These are phyloP conservation scores for Botrytis fragariae DNA, from an alignment of 2,329 filamentous ascomycete genomes.

Conservation along the genomic window DNA sequence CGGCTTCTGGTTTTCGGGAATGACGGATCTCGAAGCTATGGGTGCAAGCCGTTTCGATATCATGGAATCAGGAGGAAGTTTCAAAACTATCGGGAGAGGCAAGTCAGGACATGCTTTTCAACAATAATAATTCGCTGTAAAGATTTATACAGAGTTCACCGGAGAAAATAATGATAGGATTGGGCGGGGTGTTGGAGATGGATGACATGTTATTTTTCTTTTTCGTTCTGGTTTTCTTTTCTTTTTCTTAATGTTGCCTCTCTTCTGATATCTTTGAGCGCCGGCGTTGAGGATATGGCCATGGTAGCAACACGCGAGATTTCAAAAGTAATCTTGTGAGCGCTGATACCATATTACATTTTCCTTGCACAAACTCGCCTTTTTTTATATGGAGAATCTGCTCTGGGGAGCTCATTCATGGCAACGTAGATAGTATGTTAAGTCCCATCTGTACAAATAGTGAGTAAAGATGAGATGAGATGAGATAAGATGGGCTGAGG, in stretches of 20 bases:
- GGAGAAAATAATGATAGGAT: not conserved
- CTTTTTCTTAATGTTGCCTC: slow-evolving; percentile 21
- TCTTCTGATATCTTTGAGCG: slow-evolving; percentile 29
- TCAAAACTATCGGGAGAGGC: slow-evolving; percentile 38
- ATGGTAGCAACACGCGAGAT: slow-evolving; percentile 11
- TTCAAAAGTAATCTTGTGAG: slow-evolving; percentile 17
- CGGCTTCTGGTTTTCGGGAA: slow-evolving; percentile 83
- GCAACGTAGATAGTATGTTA: slow-evolving; percentile 5
- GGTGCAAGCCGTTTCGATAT: slow-evolving; percentile 38
- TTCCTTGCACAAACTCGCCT: slow-evolving; percentile 14
- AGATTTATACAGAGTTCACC: too few species aligned
- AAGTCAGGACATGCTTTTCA: slow-evolving; percentile 37
- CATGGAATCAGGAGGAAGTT: slow-evolving; percentile 36
- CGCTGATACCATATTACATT: slow-evolving; percentile 26
- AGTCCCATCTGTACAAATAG: slow-evolving; percentile 7
- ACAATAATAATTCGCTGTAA: slow-evolving; percentile 23
- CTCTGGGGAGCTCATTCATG: not conserved
- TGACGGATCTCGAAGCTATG: slow-evolving; percentile 37
- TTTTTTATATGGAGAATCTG: slow-evolving; percentile 16
- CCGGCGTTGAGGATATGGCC: slow-evolving; percentile 30
- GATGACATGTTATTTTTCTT: not conserved
- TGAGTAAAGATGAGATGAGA: not conserved
- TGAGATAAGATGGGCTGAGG: not conserved
- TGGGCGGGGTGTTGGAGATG: not conserved
- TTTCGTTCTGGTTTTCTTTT: not conserved